phyloP scores from a whole-genome alignment of 345 rosid genomes.

The Hypericum androsaemum region DNA sequence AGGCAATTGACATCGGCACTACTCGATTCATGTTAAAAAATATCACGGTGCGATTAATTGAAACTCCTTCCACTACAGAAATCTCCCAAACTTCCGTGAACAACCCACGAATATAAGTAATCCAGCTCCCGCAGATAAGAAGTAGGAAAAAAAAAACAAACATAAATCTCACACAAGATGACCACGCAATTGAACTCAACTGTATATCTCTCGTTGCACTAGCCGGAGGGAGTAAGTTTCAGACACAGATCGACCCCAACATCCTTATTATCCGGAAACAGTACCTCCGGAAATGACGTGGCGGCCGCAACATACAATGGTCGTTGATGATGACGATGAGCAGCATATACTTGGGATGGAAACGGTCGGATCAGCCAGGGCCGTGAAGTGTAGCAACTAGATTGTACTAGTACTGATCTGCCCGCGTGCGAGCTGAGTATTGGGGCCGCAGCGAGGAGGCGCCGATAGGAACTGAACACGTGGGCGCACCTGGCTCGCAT shows the following conservation, averaged over 20 bases:
- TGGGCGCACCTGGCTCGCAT: conserved; percentile 37
- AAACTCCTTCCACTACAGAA: too few species aligned
- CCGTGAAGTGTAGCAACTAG: background rate
- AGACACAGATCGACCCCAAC: conserved; percentile 38
- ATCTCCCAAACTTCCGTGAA: too few species aligned
- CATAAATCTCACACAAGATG: too few species aligned
- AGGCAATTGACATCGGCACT: too few species aligned
- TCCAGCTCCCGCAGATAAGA: too few species aligned
- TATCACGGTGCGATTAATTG: too few species aligned
- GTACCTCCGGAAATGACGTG: conserved; percentile 5
- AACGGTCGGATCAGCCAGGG: conserved; percentile 13
- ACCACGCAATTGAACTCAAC: too few species aligned
- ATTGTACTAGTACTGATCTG: conserved; percentile 3
- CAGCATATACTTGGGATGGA: conserved; percentile 13
- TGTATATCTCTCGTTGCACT: background rate
- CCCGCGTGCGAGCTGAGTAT: conserved; percentile 3
- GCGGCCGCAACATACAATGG: conserved; percentile 20
- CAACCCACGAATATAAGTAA: too few species aligned
- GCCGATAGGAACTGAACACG: conserved; percentile 16
- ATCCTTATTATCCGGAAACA: conserved; percentile 17
- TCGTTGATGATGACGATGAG: conserved; percentile 23
- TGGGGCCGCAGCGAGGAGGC: conserved; percentile 12
- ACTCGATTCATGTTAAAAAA: too few species aligned
- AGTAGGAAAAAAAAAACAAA: too few species aligned
- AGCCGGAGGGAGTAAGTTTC: conserved; percentile 34